A percentile compares a stretch with the other conserved stretches of the same genome.
phyloP scores from a whole-genome alignment of 2,329 filamentous ascomycete genomes.

The Cladosporium sphaerospermum region DNA sequence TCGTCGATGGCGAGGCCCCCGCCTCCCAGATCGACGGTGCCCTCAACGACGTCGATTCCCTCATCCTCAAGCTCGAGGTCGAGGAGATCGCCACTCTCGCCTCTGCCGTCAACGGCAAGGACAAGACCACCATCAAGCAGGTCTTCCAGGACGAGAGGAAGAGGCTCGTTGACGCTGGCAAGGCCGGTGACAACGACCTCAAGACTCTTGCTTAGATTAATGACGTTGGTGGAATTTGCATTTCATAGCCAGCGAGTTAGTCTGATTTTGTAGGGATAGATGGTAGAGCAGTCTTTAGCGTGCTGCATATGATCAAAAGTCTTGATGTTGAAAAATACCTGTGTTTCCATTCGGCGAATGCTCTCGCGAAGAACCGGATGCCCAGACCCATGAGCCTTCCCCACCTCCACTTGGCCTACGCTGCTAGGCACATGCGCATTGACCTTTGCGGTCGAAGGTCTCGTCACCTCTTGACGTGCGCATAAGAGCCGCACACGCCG shows the following conservation, averaged over 20 bases:
- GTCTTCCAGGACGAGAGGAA: constrained; percentile 74
- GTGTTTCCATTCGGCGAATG: background rate
- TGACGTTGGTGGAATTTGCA: background rate
- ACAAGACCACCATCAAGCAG: constrained; percentile 76
- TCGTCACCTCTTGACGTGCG: background rate
- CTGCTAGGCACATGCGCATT: background rate
- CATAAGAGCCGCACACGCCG: too few species aligned
- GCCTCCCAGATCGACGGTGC: constrained; percentile 78
- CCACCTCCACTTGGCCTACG: constrained; percentile 5
- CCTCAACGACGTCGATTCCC: constrained; percentile 74
- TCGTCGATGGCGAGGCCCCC: constrained; percentile 61
- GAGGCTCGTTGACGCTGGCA: constrained; percentile 72
- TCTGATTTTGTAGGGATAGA: constrained; percentile 7
- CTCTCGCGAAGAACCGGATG: constrained; percentile 7
- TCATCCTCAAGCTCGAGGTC: constrained; percentile 82
- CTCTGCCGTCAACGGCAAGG: constrained; percentile 67
- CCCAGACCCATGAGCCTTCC: background rate
- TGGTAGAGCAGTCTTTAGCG: background rate
- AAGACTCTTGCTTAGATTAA: constrained; percentile 46
- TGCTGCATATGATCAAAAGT: too few species aligned
- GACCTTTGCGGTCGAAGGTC: background rate
- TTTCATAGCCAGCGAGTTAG: background rate
- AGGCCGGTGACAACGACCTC: constrained; percentile 75
- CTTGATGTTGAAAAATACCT: background rate
- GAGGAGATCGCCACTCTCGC: constrained; percentile 85